phyloP scores from a whole-genome alignment of 2,329 filamentous ascomycete species.

The Madurella fahalii region DNA sequence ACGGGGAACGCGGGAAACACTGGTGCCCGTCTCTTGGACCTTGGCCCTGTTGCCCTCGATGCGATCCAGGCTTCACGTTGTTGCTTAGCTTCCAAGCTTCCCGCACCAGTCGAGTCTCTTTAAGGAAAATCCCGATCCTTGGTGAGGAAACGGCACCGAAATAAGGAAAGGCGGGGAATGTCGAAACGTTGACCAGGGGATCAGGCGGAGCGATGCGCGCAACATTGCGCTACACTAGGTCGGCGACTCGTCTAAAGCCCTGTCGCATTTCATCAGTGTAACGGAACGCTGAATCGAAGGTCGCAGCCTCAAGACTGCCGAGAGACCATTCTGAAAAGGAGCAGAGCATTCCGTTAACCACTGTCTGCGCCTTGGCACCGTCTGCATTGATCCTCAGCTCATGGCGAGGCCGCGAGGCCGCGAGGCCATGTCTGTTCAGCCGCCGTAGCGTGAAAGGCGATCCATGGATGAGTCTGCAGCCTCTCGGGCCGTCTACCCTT shows the following conservation, averaged over 20 bases:
- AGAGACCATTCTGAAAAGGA: constrained; percentile 5
- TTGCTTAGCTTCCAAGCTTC: too few species aligned
- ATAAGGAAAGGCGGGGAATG: too few species aligned
- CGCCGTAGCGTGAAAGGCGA: background rate
- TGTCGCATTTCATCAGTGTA: constrained; percentile 15
- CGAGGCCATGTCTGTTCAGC: background rate
- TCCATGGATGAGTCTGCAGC: background rate
- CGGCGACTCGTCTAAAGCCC: constrained; percentile 18
- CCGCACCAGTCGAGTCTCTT: too few species aligned
- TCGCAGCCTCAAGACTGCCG: background rate
- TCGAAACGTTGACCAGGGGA: background rate
- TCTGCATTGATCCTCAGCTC: background rate
- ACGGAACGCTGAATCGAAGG: constrained; percentile 20
- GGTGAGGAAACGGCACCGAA: background rate
- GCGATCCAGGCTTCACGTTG: too few species aligned
- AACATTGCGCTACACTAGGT: constrained; percentile 6
- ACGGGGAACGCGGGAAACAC: constrained; percentile 2
- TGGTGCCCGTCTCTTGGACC: background rate
- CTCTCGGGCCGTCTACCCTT: too few species aligned
- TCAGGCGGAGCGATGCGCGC: background rate
- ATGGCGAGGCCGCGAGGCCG: background rate
- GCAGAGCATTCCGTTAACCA: constrained; percentile 4
- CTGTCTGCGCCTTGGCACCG: background rate
- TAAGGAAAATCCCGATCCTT: background rate
- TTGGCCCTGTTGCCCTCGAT: background rate